Percentiles rank a stretch among this genome's conserved stretches.
These are phyloP conservation scores for Penicillium sp. DNA, from an alignment of 2,329 filamentous ascomycete genomes.

Conservation along the genomic window DNA sequence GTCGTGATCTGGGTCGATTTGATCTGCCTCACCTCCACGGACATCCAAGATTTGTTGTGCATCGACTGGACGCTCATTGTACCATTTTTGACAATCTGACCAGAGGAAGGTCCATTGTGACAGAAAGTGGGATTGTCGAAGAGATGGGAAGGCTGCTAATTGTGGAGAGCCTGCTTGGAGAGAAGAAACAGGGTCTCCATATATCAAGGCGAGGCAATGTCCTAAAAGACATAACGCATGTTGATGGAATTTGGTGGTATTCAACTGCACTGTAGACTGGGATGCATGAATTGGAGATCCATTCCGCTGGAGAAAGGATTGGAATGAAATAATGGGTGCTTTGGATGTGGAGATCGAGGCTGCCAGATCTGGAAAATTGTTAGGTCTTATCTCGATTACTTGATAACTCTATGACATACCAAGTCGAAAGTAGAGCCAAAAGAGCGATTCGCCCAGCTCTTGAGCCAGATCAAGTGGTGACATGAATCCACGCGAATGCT, in stretches of 20 bases:
- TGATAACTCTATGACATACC: slow-evolving; percentile 9
- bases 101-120: slow-evolving; percentile 27
- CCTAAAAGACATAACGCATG: slow-evolving; percentile 20
- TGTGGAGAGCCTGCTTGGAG: slow-evolving; percentile 11
- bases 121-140: slow-evolving; percentile 19
- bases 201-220: slow-evolving; percentile 17
- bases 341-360: slow-evolving; percentile 16
- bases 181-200: slow-evolving; percentile 8
- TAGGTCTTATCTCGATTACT: neutral
- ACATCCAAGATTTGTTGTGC: slow-evolving; percentile 25
- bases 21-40: slow-evolving; percentile 23
- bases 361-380: slow-evolving; percentile 20
- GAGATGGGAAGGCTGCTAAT: slow-evolving; percentile 13
- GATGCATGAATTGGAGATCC: slow-evolving; percentile 13
- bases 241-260: slow-evolving; percentile 14
- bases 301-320: slow-evolving; percentile 18
- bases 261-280: neutral
- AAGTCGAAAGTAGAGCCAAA: slow-evolving; percentile 22
- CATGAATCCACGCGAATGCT: slow-evolving; percentile 4
- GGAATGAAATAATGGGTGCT: slow-evolving; percentile 19
- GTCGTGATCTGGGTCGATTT: slow-evolving; percentile 22
- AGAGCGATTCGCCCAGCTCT: slow-evolving; percentile 17
- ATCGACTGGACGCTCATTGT: slow-evolving; percentile 22
- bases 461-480: slow-evolving; percentile 4
- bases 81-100: slow-evolving; percentile 28